Conservation (phyloP, 2,329 filamentous ascomycete species). For the Penicillium frequentans region DNA sequence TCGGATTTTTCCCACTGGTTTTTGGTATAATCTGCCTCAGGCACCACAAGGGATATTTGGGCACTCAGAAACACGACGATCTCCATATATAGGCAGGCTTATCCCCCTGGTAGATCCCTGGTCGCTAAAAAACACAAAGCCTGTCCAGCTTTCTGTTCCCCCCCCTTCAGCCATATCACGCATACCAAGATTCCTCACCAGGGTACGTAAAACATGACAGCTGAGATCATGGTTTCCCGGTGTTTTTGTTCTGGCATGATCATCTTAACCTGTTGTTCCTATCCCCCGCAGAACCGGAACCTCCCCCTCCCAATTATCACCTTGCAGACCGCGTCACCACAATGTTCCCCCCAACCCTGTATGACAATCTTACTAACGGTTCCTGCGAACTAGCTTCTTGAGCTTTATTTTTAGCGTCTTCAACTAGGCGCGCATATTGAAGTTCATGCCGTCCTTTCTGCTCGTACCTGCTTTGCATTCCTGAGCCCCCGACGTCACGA, state of each 20-base stretch:
- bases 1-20: neutral
- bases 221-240: constrained; percentile 8
- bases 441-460: constrained; percentile 9
- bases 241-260: constrained; percentile 22
- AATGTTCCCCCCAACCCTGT: constrained; percentile 14
- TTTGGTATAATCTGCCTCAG: neutral
- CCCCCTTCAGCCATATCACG: constrained; percentile 2
- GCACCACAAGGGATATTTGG: neutral
- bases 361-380: constrained; percentile 18
- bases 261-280: constrained; percentile 11
- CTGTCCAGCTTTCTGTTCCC: neutral
- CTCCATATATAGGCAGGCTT: constrained; percentile 2
- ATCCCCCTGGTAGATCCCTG: constrained; percentile 6
- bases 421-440: neutral
- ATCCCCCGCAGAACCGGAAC: neutral
- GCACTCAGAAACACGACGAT: neutral
- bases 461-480: constrained; percentile 12
- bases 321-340: constrained; percentile 25
- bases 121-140: neutral
- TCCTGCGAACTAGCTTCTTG: neutral
- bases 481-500: constrained; percentile 14
- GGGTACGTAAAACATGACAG: constrained; percentile 20
- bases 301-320: neutral
- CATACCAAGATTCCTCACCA: constrained; percentile 8
- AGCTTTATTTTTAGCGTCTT: constrained; percentile 8